phyloP scores from a whole-genome alignment of 2,329 filamentous ascomycete species.

The Microcyclospora pomicola region DNA sequence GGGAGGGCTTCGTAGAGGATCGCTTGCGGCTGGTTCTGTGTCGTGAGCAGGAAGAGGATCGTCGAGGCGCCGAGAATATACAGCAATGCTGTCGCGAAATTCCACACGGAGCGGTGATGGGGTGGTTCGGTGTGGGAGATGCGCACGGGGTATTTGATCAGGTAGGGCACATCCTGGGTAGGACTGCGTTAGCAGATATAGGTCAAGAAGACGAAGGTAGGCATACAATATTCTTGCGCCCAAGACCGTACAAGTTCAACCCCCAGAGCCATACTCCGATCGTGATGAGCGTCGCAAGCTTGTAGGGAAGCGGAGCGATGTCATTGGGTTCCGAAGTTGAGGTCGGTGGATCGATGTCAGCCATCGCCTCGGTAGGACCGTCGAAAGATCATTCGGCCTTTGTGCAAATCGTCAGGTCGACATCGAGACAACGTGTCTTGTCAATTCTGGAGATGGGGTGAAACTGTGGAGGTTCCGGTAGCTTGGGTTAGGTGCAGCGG shows the following conservation, averaged over 20 bases:
- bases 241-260: slow-evolving; percentile 76
- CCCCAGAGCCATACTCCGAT: slow-evolving; percentile 93
- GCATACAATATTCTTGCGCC: slow-evolving; percentile 53
- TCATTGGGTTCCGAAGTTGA: too few species aligned
- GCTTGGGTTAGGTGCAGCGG: too few species aligned
- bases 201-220: neutral
- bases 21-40: slow-evolving; percentile 51
- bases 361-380: too few species aligned
- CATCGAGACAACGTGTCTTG: too few species aligned
- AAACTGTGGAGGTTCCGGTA: too few species aligned
- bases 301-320: slow-evolving; percentile 60
- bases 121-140: slow-evolving; percentile 54
- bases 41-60: slow-evolving; percentile 69
- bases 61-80: slow-evolving; percentile 58
- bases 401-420: too few species aligned
- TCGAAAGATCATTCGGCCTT: too few species aligned
- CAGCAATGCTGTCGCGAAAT: slow-evolving; percentile 65
- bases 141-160: slow-evolving; percentile 76
- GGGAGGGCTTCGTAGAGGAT: slow-evolving; percentile 76
- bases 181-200: neutral
- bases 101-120: slow-evolving; percentile 74
- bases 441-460: too few species aligned
- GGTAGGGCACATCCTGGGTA: slow-evolving; percentile 48
- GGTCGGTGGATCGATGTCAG: too few species aligned
- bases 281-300: slow-evolving; percentile 72